Evolutionary conservation across 1,139 yeast genomes (phyloP).

Genomic region (Saccharomyces hybrid): DNA sequence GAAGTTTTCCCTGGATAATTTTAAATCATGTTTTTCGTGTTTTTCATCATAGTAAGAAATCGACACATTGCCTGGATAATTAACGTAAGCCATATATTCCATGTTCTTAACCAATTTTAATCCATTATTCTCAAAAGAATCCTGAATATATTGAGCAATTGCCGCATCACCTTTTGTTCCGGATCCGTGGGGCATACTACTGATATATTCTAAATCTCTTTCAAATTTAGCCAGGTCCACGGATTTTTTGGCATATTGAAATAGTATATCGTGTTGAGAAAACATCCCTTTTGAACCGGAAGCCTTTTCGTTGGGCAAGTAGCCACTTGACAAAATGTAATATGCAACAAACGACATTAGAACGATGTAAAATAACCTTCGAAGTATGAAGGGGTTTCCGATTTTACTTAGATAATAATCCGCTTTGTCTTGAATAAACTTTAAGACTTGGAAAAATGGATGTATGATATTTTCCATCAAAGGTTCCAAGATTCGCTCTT

Average conservation of each 20-base stretch:
- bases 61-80: slow-evolving; percentile 38
- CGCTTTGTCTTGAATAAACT: slow-evolving; percentile 35
- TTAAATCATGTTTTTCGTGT: slow-evolving; percentile 36
- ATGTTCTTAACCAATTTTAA: slow-evolving; percentile 44
- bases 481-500: slow-evolving; percentile 17
- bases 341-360: slow-evolving; percentile 52
- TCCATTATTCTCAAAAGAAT: slow-evolving; percentile 52
- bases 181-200: slow-evolving; percentile 80
- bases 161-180: slow-evolving; percentile 84
- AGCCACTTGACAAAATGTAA: slow-evolving; percentile 48
- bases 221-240: slow-evolving; percentile 53
- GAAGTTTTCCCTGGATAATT: slow-evolving; percentile 43
- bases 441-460: slow-evolving; percentile 24
- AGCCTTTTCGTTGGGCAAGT: slow-evolving; percentile 38
- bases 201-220: slow-evolving; percentile 64
- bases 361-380: slow-evolving; percentile 63
- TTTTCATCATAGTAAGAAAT: slow-evolving; percentile 30
- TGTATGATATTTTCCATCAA: slow-evolving; percentile 19
- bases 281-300: slow-evolving; percentile 51
- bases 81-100: slow-evolving; percentile 48
- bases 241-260: slow-evolving; percentile 42
- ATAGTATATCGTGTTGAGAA: slow-evolving; percentile 49
- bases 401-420: slow-evolving; percentile 54
- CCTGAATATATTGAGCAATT: slow-evolving; percentile 55
- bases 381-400: slow-evolving; percentile 82